Conservation (phyloP, 2,329 filamentous ascomycete species). For the Aspergillus persii region DNA sequence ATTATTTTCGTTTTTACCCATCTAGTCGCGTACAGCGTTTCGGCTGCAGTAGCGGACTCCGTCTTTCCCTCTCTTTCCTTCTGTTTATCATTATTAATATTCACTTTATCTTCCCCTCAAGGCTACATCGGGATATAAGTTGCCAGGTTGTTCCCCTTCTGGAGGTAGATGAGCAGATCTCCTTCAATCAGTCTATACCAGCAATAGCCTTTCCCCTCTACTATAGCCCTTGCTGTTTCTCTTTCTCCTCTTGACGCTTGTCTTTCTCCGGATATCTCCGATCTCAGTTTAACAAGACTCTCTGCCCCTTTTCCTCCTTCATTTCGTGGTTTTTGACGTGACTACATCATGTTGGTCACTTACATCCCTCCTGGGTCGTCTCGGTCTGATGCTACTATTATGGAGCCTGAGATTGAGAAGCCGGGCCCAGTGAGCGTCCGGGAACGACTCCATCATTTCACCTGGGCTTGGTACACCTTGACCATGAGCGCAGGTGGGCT, state of each 20-base stretch:
- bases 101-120: not conserved
- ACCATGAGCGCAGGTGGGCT: slow-evolving; percentile 74
- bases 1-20: not conserved
- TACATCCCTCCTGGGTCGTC: slow-evolving; percentile 22
- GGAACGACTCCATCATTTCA: slow-evolving; percentile 52
- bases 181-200: not conserved
- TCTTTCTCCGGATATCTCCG: not conserved
- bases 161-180: not conserved
- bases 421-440: slow-evolving; percentile 16
- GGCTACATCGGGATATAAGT: slow-evolving; percentile 6
- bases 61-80: not conserved
- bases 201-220: not conserved
- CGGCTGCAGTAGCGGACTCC: not conserved
- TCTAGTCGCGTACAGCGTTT: not conserved
- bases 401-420: slow-evolving; percentile 23
- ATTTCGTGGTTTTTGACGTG: not conserved
- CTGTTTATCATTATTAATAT: not conserved
- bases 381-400: slow-evolving; percentile 19
- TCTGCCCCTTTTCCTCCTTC: not conserved
- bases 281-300: not conserved
- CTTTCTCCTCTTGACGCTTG: not conserved
- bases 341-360: slow-evolving; percentile 16
- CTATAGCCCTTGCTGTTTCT: not conserved
- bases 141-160: not conserved
- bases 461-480: slow-evolving; percentile 71